Evolutionary conservation across 2,329 filamentous ascomycete genomes (phyloP).

Genomic region (Stagonosporopsis tanaceti): DNA sequence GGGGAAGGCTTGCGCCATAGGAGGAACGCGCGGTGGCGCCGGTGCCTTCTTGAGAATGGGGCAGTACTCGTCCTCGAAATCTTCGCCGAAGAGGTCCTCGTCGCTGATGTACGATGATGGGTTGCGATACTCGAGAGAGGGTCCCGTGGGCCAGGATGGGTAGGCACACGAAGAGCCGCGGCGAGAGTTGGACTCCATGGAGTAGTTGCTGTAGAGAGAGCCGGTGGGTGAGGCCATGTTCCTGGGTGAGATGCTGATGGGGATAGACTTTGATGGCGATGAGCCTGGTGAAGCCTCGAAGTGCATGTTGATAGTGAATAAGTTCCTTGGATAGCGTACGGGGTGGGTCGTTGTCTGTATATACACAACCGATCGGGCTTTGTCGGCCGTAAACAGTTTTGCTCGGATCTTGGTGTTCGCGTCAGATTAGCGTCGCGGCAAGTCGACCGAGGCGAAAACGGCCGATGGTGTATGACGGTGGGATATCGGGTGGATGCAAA

Average conservation of each 20-base stretch:
- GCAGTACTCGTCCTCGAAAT: constrained; percentile 44
- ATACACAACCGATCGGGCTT: constrained; percentile 34
- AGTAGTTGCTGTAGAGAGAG: constrained; percentile 49
- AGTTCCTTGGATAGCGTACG: constrained; percentile 22
- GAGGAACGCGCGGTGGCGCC: constrained; percentile 49
- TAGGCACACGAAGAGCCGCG: constrained; percentile 50
- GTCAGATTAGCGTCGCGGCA: constrained; percentile 33
- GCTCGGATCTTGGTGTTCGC: constrained; percentile 24
- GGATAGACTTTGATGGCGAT: constrained; percentile 50
- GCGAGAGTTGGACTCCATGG: constrained; percentile 37
- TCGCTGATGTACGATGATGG: constrained; percentile 54
- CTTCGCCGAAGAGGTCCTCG: constrained; percentile 52
- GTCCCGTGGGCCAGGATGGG: constrained; percentile 51
- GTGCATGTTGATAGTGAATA: constrained; percentile 35
- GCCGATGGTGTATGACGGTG: constrained; percentile 40
- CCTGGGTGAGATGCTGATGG: constrained; percentile 46
- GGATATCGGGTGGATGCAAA: constrained; percentile 26
- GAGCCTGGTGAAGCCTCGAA: constrained; percentile 48
- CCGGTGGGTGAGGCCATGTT: constrained; percentile 48
- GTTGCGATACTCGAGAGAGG: constrained; percentile 48
- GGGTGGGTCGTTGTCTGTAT: constrained; percentile 39
- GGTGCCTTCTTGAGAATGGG: constrained; percentile 51
- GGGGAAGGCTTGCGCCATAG: constrained; percentile 47
- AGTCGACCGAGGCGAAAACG: constrained; percentile 40
- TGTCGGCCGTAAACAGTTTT: constrained; percentile 30